These are phyloP conservation scores for Phalaenopsis equestris DNA, from an alignment of 106 monocot genomes.

Conservation along the genomic window DNA sequence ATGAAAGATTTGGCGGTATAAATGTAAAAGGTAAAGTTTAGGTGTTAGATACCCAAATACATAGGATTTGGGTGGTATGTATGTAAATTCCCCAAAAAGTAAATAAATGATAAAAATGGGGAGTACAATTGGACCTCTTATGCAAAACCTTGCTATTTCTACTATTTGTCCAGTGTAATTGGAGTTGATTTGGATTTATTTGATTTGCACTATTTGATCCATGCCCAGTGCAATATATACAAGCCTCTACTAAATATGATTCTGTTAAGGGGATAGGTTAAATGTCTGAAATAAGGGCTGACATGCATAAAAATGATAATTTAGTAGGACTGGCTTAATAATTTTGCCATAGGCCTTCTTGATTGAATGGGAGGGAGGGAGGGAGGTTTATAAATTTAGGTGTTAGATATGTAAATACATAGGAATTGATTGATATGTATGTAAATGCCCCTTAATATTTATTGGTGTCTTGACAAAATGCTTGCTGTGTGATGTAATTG, in stretches of 20 bases:
- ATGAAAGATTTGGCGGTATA: too few relatives aligned
- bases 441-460: not conserved
- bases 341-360: not conserved
- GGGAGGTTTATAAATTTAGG: too few relatives aligned
- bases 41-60: too few relatives aligned
- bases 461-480: not conserved
- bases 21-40: too few relatives aligned
- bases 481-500: not conserved
- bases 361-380: not conserved
- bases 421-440: too few relatives aligned
- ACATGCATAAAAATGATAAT: not conserved
- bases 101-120: not conserved
- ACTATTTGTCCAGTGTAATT: not conserved
- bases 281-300: not conserved
- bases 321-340: not conserved
- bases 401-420: too few relatives aligned
- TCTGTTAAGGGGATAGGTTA: not conserved
- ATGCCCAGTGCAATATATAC: not conserved
- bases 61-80: too few relatives aligned
- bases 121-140: not conserved
- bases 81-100: too few relatives aligned
- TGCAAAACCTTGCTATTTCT: not conserved
- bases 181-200: not conserved
- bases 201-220: not conserved
- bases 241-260: not conserved